Percentiles rank a stretch among this genome's conserved stretches.
Evolutionary conservation across 768 basidiomycete species (phyloP).

Genomic region (Infundibulicybe gibba): DNA sequence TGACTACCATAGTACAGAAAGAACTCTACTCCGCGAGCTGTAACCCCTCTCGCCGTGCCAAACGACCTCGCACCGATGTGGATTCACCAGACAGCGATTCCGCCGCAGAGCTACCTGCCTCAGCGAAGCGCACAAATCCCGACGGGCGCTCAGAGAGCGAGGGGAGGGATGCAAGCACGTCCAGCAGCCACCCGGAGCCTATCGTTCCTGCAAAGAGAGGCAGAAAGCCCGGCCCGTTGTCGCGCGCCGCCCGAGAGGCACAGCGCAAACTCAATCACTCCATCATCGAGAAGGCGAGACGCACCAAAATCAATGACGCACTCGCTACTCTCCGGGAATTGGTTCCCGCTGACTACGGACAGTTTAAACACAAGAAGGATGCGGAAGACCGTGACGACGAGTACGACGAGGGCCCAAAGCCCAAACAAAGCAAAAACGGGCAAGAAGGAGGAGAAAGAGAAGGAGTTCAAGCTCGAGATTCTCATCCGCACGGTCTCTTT

Average conservation of each 20-base stretch:
- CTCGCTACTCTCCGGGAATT: slow-evolving; percentile 72
- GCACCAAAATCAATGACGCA: slow-evolving; percentile 96
- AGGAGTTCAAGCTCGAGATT: slow-evolving; percentile 92
- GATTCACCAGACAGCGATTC: neutral
- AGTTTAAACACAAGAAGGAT: slow-evolving; percentile 8
- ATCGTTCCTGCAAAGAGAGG: slow-evolving; percentile 51
- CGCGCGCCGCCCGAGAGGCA: slow-evolving; percentile 76
- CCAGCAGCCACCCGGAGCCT: slow-evolving; percentile 4
- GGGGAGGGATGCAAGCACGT: slow-evolving; percentile 3
- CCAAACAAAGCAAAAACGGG: slow-evolving; percentile 25
- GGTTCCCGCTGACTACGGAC: slow-evolving; percentile 60
- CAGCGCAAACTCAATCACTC: slow-evolving; percentile 93
- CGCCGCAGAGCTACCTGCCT: slow-evolving; percentile 12
- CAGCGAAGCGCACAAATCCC: slow-evolving; percentile 13
- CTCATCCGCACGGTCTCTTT: slow-evolving; percentile 79
- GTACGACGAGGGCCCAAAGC: slow-evolving; percentile 4
- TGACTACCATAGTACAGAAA: too few species aligned
- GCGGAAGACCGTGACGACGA: slow-evolving; percentile 35
- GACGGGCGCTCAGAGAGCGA: neutral
- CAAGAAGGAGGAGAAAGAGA: slow-evolving; percentile 60
- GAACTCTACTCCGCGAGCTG: slow-evolving; percentile 26
- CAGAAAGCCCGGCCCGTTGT: slow-evolving; percentile 69
- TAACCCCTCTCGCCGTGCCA: slow-evolving; percentile 36
- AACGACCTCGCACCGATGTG: slow-evolving; percentile 18
- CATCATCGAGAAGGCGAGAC: slow-evolving; percentile 88